These are phyloP conservation scores for Dioscorea cayenensis DNA, from an alignment of 116 monocot genomes.

Conservation along the genomic window DNA sequence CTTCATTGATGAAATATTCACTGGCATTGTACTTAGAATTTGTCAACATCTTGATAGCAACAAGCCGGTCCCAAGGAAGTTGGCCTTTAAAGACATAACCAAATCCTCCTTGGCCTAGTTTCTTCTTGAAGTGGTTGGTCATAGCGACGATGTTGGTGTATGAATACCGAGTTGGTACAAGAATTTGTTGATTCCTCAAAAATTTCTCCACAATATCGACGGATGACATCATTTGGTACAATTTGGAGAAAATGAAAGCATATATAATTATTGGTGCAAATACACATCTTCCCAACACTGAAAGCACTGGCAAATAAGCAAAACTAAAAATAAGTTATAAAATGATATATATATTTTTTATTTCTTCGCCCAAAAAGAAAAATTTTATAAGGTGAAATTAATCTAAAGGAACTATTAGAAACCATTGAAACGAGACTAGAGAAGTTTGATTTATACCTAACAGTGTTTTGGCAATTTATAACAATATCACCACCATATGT, in stretches of 20 bases:
- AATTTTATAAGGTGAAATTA: too few species aligned
- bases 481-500: too few species aligned
- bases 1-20: slow-evolving; percentile 40
- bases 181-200: slow-evolving; percentile 10
- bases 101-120: slow-evolving; percentile 40
- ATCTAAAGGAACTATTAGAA: too few species aligned
- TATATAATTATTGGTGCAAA: not conserved
- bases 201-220: slow-evolving; percentile 27
- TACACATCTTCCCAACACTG: slow-evolving; percentile 11
- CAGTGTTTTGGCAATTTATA: too few species aligned
- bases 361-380: too few species aligned
- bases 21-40: slow-evolving; percentile 15
- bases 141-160: slow-evolving; percentile 23
- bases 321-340: not conserved
- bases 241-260: slow-evolving; percentile 9
- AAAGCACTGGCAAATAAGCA: slow-evolving; percentile 3
- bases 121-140: slow-evolving; percentile 28
- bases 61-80: slow-evolving; percentile 9
- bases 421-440: too few species aligned
- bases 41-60: slow-evolving; percentile 33
- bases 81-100: slow-evolving; percentile 37
- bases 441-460: not conserved
- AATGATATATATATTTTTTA: too few species aligned
- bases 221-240: not conserved
- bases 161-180: slow-evolving; percentile 21